These are phyloP conservation scores for Xerocomus minutiporus DNA, from an alignment of 1,284 basidiomycete species.

Conservation along the genomic window DNA sequence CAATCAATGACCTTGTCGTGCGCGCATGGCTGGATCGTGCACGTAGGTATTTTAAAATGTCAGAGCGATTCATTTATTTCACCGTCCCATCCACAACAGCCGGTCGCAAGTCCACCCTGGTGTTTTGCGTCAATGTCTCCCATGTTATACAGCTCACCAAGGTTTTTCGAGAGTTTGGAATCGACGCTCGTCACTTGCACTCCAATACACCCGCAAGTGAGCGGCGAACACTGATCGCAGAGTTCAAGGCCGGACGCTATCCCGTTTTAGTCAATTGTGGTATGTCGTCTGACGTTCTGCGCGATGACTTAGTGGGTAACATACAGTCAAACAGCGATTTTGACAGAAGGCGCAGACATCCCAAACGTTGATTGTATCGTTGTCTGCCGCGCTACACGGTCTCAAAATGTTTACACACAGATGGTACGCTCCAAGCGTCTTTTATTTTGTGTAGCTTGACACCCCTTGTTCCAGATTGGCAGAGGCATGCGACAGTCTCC, in stretches of 20 bases:
- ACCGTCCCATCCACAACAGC: slow-evolving; percentile 31
- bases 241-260: slow-evolving; percentile 70
- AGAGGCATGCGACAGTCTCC: slow-evolving; percentile 87
- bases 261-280: slow-evolving; percentile 93
- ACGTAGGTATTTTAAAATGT: slow-evolving; percentile 37
- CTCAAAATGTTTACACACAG: slow-evolving; percentile 86
- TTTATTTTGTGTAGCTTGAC: background rate
- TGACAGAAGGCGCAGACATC: slow-evolving; percentile 90
- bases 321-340: slow-evolving; percentile 53
- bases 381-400: slow-evolving; percentile 83
- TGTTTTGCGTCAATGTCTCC: slow-evolving; percentile 85
- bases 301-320: background rate
- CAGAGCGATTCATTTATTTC: background rate
- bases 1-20: slow-evolving; percentile 74
- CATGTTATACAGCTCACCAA: slow-evolving; percentile 80
- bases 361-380: slow-evolving; percentile 91
- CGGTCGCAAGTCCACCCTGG: slow-evolving; percentile 77
- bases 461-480: slow-evolving; percentile 63
- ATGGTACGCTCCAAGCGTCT: slow-evolving; percentile 59
- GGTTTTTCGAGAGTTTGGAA: slow-evolving; percentile 69
- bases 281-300: slow-evolving; percentile 32
- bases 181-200: slow-evolving; percentile 85
- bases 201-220: slow-evolving; percentile 65
- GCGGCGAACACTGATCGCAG: slow-evolving; percentile 60
- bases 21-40: slow-evolving; percentile 80